Conservation (phyloP, 1,139 yeast species). For the Sugiyamaella paludigena region DNA sequence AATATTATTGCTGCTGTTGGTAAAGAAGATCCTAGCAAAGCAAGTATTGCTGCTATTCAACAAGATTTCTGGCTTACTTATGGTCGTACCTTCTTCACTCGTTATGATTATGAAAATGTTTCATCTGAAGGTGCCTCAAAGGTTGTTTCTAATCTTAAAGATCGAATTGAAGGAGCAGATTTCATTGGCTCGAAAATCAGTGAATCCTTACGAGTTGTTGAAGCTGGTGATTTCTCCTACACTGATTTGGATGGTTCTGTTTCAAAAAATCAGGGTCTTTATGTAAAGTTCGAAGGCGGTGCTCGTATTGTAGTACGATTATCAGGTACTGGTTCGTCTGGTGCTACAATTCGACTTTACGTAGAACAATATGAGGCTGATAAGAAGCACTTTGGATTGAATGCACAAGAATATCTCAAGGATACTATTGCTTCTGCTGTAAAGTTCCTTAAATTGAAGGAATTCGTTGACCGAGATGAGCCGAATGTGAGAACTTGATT, state of each 20-base stretch:
- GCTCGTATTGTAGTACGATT: constrained; percentile 85
- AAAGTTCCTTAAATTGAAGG: constrained; percentile 65
- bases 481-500: constrained; percentile 89
- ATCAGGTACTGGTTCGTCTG: constrained; percentile 97
- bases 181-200: constrained; percentile 49
- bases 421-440: constrained; percentile 64
- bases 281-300: constrained; percentile 76
- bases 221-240: constrained; percentile 86
- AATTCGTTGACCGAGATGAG: constrained; percentile 73
- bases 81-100: constrained; percentile 96
- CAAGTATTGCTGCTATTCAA: constrained; percentile 77
- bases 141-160: constrained; percentile 58
- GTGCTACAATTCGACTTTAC: constrained; percentile 94
- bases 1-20: constrained; percentile 82
- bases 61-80: constrained; percentile 84
- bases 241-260: constrained; percentile 94
- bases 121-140: constrained; percentile 70
- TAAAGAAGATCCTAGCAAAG: constrained; percentile 49
- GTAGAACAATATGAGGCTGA: constrained; percentile 80
- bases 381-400: constrained; percentile 45
- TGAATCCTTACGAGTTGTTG: constrained; percentile 54
- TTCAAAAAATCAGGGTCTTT: constrained; percentile 88
- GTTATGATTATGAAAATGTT: constrained; percentile 91
- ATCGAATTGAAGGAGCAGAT: constrained; percentile 42
- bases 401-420: constrained; percentile 70